These are phyloP conservation scores for Sordaria brevicollis DNA, from an alignment of 495 filamentous ascomycete species.

Conservation along the genomic window DNA sequence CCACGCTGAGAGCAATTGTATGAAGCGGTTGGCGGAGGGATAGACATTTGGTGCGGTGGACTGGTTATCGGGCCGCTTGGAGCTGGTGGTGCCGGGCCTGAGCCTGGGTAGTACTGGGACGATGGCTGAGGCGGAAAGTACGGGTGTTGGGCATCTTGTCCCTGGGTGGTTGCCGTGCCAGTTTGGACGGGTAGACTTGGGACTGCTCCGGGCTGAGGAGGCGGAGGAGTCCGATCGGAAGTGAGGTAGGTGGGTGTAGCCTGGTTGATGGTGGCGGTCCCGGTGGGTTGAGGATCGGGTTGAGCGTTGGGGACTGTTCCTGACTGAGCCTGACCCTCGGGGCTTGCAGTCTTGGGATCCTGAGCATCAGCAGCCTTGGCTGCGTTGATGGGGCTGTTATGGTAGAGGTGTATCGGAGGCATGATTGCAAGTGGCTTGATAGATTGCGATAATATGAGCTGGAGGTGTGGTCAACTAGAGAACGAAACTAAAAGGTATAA, in stretches of 20 bases:
- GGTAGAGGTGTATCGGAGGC: conserved; percentile 50
- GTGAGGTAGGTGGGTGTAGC: conserved; percentile 25
- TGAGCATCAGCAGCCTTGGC: conserved; percentile 37
- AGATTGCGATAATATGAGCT: neutral
- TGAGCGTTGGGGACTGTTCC: conserved; percentile 22
- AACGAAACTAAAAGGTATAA: neutral
- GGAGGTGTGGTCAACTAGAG: neutral
- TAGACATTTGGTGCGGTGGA: conserved; percentile 31
- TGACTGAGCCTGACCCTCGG: conserved; percentile 6
- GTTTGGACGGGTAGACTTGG: conserved; percentile 11
- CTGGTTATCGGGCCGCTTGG: conserved; percentile 23
- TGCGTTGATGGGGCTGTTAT: conserved; percentile 46
- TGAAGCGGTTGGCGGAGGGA: conserved; percentile 23
- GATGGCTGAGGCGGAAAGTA: neutral
- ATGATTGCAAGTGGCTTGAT: conserved; percentile 26
- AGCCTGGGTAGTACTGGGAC: neutral
- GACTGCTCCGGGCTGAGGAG: conserved; percentile 49
- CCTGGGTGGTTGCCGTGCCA: neutral
- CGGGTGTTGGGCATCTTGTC: neutral
- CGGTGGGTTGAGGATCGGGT: conserved; percentile 31
- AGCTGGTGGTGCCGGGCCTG: neutral
- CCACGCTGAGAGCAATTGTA: conserved; percentile 22
- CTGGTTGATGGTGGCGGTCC: conserved; percentile 36
- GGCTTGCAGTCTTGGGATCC: conserved; percentile 38
- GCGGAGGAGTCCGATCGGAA: conserved; percentile 30